Percentiles rank a stretch among this genome's conserved stretches.
Evolutionary conservation across 2,329 filamentous ascomycete genomes (phyloP).

Genomic region (Coleophoma eucalyptorum): DNA sequence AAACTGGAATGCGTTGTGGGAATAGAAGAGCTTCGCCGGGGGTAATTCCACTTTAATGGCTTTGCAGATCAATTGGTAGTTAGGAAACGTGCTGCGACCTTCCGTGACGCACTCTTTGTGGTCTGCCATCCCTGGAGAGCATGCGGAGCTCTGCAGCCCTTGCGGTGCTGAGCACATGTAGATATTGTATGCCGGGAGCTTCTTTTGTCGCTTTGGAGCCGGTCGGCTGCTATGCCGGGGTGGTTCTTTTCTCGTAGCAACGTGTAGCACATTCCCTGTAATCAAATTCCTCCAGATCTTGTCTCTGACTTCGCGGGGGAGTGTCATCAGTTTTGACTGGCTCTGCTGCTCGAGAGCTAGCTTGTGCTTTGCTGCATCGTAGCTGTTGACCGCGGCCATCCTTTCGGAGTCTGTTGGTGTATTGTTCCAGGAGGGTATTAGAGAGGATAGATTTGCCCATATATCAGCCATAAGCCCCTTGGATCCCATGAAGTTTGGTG

Average conservation of each 20-base stretch:
- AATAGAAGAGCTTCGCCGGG: slow-evolving; percentile 6
- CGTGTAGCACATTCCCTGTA: slow-evolving; percentile 9
- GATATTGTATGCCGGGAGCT: neutral
- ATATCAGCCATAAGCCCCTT: neutral
- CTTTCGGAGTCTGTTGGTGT: neutral
- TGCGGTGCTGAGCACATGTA: neutral
- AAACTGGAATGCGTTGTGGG: slow-evolving; percentile 17
- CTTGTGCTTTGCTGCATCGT: neutral
- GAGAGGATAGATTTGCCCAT: neutral
- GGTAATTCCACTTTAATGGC: slow-evolving; percentile 12
- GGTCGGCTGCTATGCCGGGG: no score
- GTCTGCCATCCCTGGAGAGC: neutral
- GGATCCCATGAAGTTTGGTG: neutral
- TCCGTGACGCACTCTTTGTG: neutral
- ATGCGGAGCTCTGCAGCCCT: neutral
- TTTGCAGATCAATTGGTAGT: slow-evolving; percentile 8
- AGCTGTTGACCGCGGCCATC: neutral
- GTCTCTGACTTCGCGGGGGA: slow-evolving; percentile 12
- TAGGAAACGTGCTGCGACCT: neutral
- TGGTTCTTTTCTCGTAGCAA: neutral
- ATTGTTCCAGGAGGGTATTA: neutral
- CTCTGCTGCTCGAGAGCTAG: slow-evolving; percentile 5
- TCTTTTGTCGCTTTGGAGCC: neutral
- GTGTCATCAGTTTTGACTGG: slow-evolving; percentile 1
- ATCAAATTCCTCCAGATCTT: slow-evolving; percentile 12